phyloP scores from a whole-genome alignment of 495 filamentous ascomycete species.

The Talaromyces trachyspermus region DNA sequence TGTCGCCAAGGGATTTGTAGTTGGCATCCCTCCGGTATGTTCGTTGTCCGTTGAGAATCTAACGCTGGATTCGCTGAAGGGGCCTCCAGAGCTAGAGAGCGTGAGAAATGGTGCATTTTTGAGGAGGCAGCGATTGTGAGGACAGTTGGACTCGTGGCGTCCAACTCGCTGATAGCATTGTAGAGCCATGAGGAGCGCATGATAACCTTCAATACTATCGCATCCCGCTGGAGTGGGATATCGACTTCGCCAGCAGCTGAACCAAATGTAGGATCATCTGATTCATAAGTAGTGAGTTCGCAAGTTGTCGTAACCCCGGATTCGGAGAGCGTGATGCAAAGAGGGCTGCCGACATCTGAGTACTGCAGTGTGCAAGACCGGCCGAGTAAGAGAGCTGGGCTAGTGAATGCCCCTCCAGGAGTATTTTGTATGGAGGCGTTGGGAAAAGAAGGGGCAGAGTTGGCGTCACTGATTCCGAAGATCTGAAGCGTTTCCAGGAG shows the following conservation, averaged over 20 bases:
- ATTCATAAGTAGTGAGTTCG: conserved; percentile 84
- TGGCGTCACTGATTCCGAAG: conserved; percentile 67
- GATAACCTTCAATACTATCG: conserved; percentile 85
- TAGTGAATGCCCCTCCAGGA: conserved; percentile 55
- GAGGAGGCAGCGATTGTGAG: conserved; percentile 59
- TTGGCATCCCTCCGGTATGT: conserved; percentile 10
- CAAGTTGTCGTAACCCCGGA: conserved; percentile 83
- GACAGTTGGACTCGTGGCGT: conserved; percentile 57
- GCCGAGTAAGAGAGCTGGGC: conserved; percentile 65
- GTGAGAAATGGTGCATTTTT: conserved; percentile 59
- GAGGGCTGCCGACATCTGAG: conserved; percentile 57
- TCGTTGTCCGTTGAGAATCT: conserved; percentile 69
- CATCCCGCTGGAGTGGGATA: conserved; percentile 76
- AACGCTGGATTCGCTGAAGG: conserved; percentile 71
- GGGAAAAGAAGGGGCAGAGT: conserved; percentile 34
- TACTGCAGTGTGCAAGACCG: conserved; percentile 81
- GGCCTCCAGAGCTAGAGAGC: conserved; percentile 60
- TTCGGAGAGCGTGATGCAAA: conserved; percentile 78
- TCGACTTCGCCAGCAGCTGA: conserved; percentile 42
- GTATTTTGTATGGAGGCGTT: conserved; percentile 20
- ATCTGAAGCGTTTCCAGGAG: conserved; percentile 93
- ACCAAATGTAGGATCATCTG: conserved; percentile 31
- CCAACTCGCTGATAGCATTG: conserved; percentile 77
- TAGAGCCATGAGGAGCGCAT: conserved; percentile 79
- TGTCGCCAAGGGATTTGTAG: conserved; percentile 30